Evolutionary conservation across 1,284 basidiomycete genomes (phyloP), one percentile per base, ranked within the genome.

Genomic region (Cryptococcus hybrid): DNA sequence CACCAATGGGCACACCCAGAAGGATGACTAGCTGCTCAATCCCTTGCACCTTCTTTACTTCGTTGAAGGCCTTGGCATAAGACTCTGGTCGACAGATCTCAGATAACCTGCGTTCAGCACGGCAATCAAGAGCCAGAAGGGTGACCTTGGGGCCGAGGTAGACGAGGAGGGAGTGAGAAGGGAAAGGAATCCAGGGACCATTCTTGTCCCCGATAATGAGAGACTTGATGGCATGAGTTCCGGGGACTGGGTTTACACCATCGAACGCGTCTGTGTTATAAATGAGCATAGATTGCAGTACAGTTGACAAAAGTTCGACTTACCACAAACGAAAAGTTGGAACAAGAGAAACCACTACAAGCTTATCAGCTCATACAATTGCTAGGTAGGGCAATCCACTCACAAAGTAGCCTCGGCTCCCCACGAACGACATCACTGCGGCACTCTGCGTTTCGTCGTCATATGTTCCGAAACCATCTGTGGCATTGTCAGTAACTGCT

Each of bases 381-480:
- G 9, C 9, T 42, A n/a, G n/a, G 9, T 42, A 11, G 40, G 40
- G 40, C 24, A 24, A 24, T 24, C 24, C 24, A 24, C 67, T 55
- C 42, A 69, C 68, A 75, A 94, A 94, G 77, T 92, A 94, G 15
- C 88, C 90, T 65, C 89, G 81, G 2, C 85, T 79, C 15, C 92
- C 92, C 56, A 74, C 75, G 54, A 67, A 68, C 64, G 80, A 82
- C 77, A 96, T 93, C 12, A 96, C 84, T 2, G 90, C 84, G 1
- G 90, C 85, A 39, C 66, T 69, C 78, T 92, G 89, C 39, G 94
- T 80, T 52, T 90, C 86, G 56, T 95, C 89, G 9, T 80, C 80
- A 62, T 82, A 82, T 82, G 90, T 83, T 84, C 92, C 94, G 62
- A 92, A 97, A 5, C 93, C 94, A 69, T 97, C 75, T 62, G 55